Evolutionary conservation across 352 stramenopile genomes (phyloP), one percentile per base, ranked within the genome.

Genomic region (Aphanomyces euteiches): DNA sequence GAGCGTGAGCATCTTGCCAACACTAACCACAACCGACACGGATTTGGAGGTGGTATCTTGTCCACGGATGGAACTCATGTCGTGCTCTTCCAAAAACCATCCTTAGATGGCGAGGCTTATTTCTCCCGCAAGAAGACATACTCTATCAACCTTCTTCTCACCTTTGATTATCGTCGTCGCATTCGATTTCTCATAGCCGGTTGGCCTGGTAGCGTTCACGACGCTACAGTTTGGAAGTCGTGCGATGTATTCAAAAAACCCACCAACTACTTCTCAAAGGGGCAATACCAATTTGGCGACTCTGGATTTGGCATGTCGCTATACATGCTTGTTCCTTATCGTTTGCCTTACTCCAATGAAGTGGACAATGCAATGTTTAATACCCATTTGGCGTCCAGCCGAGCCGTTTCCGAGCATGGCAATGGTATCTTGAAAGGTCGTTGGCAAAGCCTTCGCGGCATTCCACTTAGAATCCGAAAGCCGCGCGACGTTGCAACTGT

Each of bases 61-160:
- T 34, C 13, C n/a, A 58, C n/a, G n/a, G 50, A 58, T 58, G 50
- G 50, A n/a, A 58, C 50, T 58, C 50, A 58, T 58, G 50, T 58
- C 37, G 50, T 58, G 2, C 37, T 19, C 3, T 58, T 38, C 50
- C 50, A 34, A 58, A 58, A 58, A 58, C 50, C 50, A 38, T n/a
- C 50, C 13, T 58, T 58, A 19, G 2, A 58, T 58, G 50, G 50
- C 28, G 50, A 58, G 3, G 50, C 37, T 38, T 58, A 58, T 58
- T 58, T 38, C 3, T 38, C n/a, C 37, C 50, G n/a, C 28, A 58
- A 58, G 37, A 58, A 19, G 50, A 34, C 28, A 58, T 58, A 58
- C 37, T 58, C 50, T 10, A 58, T 58, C n/a, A 58, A 58, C 37
- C n/a, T 58, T 2, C 50, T 58, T 58, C 37, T 58, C n/a, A 58